phyloP scores from a whole-genome alignment of 75 land plant genomes.

The Pinus albicaulis region DNA sequence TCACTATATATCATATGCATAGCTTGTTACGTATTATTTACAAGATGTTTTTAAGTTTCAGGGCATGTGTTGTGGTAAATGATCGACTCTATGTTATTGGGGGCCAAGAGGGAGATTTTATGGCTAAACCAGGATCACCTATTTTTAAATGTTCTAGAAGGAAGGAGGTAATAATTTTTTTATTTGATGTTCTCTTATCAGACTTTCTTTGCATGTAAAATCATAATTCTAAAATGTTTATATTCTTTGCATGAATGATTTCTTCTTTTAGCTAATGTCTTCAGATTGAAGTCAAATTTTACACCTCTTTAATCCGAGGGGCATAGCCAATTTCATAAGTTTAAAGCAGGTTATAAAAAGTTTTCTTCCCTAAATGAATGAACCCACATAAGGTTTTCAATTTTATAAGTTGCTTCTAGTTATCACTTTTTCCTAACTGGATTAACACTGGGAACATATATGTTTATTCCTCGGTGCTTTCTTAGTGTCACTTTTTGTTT shows the following conservation, averaged over 20 bases:
- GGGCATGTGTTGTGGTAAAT: slow-evolving; percentile 84
- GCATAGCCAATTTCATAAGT: background rate
- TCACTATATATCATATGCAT: too few relatives aligned
- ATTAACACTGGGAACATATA: too few relatives aligned
- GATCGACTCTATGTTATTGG: slow-evolving; percentile 83
- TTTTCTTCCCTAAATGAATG: background rate
- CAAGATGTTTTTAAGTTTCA: slow-evolving; percentile 13
- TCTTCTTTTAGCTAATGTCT: too few relatives aligned
- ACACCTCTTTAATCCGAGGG: background rate
- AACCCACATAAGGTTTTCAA: background rate
- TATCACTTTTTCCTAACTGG: background rate
- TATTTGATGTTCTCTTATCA: background rate
- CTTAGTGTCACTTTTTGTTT: too few relatives aligned
- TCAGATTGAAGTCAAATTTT: too few relatives aligned
- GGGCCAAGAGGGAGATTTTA: slow-evolving; percentile 99
- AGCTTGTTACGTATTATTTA: too few relatives aligned
- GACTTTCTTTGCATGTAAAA: background rate
- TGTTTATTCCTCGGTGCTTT: too few relatives aligned
- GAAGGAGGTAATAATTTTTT: slow-evolving; percentile 60
- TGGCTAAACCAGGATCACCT: slow-evolving; percentile 97
- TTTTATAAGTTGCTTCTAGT: background rate
- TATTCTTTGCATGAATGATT: too few relatives aligned
- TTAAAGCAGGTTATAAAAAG: background rate
- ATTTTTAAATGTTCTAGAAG: slow-evolving; percentile 91
- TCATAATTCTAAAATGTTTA: too few relatives aligned